Percentiles rank a stretch among this genome's conserved stretches.
Evolutionary conservation across 768 basidiomycete genomes (phyloP).

Genomic region (Xerocomellus intermedius): DNA sequence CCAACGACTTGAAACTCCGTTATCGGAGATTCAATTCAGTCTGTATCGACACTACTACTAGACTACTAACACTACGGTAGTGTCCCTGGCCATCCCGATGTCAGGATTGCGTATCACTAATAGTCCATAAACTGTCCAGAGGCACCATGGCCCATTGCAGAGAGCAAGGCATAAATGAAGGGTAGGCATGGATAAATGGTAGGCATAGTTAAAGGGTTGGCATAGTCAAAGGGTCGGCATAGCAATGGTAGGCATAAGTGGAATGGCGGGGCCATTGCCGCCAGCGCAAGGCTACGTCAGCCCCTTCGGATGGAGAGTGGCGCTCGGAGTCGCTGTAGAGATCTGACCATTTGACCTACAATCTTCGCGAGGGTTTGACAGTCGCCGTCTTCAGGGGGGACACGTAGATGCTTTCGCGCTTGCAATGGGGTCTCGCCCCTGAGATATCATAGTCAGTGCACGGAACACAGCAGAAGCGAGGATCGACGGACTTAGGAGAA

Average conservation of each 20-base stretch:
- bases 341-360: constrained; percentile 12
- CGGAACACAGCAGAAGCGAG: background rate
- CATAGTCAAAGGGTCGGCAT: background rate
- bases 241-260: background rate
- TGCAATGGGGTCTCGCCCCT: constrained; percentile 1
- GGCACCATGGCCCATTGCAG: background rate
- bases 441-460: background rate
- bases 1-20: constrained; percentile 20
- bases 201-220: background rate
- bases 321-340: background rate
- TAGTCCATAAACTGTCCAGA: constrained; percentile 1
- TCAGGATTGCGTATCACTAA: background rate
- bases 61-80: background rate
- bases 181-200: too few species aligned
- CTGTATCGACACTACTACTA: background rate
- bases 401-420: constrained; percentile 9
- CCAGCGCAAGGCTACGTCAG: background rate
- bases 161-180: background rate
- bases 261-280: background rate
- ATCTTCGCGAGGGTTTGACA: constrained; percentile 18
- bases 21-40: constrained; percentile 14
- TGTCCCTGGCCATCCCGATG: background rate
- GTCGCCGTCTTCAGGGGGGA: background rate
- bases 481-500: constrained; percentile 4
- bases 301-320: background rate